phyloP scores from a whole-genome alignment of 1,139 yeast genomes.

The Pichia sp. region DNA sequence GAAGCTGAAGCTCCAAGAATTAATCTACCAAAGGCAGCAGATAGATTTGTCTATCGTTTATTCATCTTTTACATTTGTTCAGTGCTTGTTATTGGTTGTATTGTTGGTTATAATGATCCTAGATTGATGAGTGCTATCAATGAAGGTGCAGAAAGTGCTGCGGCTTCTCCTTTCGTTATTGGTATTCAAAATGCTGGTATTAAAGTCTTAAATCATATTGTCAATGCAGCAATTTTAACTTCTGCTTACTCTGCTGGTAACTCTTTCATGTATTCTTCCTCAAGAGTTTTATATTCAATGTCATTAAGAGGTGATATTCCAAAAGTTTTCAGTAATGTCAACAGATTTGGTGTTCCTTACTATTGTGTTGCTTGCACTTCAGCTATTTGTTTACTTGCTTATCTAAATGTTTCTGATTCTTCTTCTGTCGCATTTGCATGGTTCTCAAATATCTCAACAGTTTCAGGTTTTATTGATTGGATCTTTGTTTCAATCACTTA shows the following conservation, averaged over 20 bases:
- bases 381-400: slow-evolving; percentile 34
- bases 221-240: slow-evolving; percentile 35
- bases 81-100: slow-evolving; percentile 39
- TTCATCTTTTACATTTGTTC: slow-evolving; percentile 40
- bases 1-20: slow-evolving; percentile 41
- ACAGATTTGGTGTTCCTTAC: slow-evolving; percentile 54
- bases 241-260: slow-evolving; percentile 37
- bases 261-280: slow-evolving; percentile 43
- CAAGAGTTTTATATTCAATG: slow-evolving; percentile 50
- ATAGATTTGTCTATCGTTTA: slow-evolving; percentile 40
- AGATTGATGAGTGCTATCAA: slow-evolving; percentile 30
- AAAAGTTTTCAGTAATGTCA: slow-evolving; percentile 43
- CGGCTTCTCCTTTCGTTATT: slow-evolving; percentile 41
- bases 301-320: slow-evolving; percentile 61
- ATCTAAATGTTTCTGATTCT: slow-evolving; percentile 26
- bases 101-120: slow-evolving; percentile 33
- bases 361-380: slow-evolving; percentile 35
- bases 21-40: slow-evolving; percentile 41
- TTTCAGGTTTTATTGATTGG: slow-evolving; percentile 34
- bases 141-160: slow-evolving; percentile 22
- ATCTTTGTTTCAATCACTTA: slow-evolving; percentile 35
- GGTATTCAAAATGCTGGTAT: slow-evolving; percentile 36
- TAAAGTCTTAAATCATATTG: slow-evolving; percentile 29
- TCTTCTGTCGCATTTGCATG: slow-evolving; percentile 30
- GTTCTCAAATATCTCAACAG: slow-evolving; percentile 32